Conservation (phyloP, 2,329 filamentous ascomycete species). For the Bipolaris zeicola region DNA sequence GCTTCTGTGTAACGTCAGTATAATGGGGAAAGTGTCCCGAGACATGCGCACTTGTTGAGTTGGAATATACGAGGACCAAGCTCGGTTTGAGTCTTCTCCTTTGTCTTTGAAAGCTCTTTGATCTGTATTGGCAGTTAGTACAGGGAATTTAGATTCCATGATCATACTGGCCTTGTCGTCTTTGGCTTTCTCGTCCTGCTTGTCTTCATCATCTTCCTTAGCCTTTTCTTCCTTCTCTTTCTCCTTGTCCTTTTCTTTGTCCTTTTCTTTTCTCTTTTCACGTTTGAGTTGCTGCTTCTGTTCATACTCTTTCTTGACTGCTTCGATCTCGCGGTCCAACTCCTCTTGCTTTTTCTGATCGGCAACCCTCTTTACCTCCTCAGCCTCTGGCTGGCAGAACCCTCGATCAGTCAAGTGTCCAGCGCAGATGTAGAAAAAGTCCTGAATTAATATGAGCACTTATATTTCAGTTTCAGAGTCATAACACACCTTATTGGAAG, state of each 20-base stretch:
- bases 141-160: not conserved
- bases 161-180: constrained; percentile 59
- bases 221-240: constrained; percentile 59
- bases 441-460: constrained; percentile 52
- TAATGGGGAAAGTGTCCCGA: not conserved
- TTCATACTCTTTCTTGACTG: constrained; percentile 57
- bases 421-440: constrained; percentile 91
- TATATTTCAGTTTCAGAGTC: not conserved
- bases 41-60: constrained; percentile 69
- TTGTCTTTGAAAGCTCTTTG: constrained; percentile 56
- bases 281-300: constrained; percentile 64
- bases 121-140: constrained; percentile 42
- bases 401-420: constrained; percentile 80
- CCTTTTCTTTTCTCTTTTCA: constrained; percentile 52
- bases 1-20: constrained; percentile 56
- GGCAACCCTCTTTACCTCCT: constrained; percentile 65
- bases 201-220: constrained; percentile 68
- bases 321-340: constrained; percentile 55
- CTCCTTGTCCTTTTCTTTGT: constrained; percentile 65
- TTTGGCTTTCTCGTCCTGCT: constrained; percentile 68
- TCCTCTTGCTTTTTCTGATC: constrained; percentile 61
- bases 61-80: constrained; percentile 81
- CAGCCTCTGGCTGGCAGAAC: constrained; percentile 75
- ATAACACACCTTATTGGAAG: constrained; percentile 77
- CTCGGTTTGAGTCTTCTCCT: constrained; percentile 55